Conservation (phyloP, 177 flowering plant species). For the Vitis hybrid region DNA sequence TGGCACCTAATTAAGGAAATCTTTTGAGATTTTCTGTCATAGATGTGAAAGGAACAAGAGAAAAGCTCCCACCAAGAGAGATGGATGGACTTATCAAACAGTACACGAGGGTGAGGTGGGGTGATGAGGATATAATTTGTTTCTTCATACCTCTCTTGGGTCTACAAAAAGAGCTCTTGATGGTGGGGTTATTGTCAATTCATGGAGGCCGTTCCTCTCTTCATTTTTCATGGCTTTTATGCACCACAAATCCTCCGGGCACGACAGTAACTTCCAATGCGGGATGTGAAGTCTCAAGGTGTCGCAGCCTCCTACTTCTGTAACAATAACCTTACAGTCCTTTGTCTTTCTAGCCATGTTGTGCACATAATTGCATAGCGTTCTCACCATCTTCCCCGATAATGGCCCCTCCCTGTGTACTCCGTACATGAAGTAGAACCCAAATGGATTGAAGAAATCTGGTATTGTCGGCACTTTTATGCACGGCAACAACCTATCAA, state of each 20-base stretch:
- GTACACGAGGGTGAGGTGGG: conserved; percentile 14
- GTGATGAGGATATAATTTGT: not conserved
- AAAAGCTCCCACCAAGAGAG: conserved; percentile 15
- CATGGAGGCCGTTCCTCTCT: conserved; percentile 11
- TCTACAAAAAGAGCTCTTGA: conserved; percentile 60
- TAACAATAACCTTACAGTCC: conserved; percentile 50
- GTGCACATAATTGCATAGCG: conserved; percentile 52
- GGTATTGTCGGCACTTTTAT: conserved; percentile 45
- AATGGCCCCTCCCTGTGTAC: conserved; percentile 46
- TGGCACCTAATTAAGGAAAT: conserved; percentile 45
- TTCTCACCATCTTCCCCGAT: conserved; percentile 35
- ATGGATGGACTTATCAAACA: conserved; percentile 13
- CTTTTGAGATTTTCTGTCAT: conserved; percentile 28
- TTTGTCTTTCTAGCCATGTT: conserved; percentile 44
- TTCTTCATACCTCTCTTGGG: conserved; percentile 63
- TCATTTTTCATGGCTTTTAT: conserved; percentile 48
- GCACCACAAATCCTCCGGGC: conserved; percentile 76
- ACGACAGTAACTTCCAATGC: conserved; percentile 57
- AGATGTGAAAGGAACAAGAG: conserved; percentile 39
- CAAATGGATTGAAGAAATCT: conserved; percentile 48
- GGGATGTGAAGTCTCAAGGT: conserved; percentile 44
- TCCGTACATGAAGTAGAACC: conserved; percentile 74
- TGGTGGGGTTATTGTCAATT: conserved; percentile 28
- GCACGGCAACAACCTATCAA: conserved; percentile 45
- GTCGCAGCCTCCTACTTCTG: conserved; percentile 55